phyloP scores from a whole-genome alignment of 116 monocot genomes.

The Thalassia testudinum region DNA sequence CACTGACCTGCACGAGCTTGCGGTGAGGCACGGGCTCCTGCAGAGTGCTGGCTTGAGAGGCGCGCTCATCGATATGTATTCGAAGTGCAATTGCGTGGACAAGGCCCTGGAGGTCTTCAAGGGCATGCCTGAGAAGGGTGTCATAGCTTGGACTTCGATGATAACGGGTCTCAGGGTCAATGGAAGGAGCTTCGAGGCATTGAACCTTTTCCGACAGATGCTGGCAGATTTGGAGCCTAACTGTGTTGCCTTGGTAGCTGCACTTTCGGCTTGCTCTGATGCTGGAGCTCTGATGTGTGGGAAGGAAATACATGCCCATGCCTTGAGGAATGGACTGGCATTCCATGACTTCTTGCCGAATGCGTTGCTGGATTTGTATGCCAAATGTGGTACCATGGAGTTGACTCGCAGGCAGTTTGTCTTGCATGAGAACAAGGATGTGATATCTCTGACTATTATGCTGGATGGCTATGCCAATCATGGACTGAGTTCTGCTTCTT shows the following conservation, averaged over 20 bases:
- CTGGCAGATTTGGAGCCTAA: slow-evolving; percentile 28
- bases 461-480: no score
- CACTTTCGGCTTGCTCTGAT: no score
- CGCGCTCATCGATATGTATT: slow-evolving; percentile 53
- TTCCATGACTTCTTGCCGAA: slow-evolving; percentile 47
- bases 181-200: slow-evolving; percentile 25
- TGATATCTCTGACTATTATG: no score
- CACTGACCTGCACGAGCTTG: slow-evolving; percentile 59
- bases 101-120: slow-evolving; percentile 27
- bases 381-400: slow-evolving; percentile 83
- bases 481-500: no score
- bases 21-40: slow-evolving; percentile 13
- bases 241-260: no score
- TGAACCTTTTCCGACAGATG: no score
- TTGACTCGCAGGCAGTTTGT: no score
- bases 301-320: no score
- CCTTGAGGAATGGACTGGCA: no score
- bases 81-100: slow-evolving; percentile 35
- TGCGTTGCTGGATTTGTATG: slow-evolving; percentile 62
- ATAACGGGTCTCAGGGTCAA: slow-evolving; percentile 36
- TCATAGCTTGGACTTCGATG: slow-evolving; percentile 56
- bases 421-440: no score
- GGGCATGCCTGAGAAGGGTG: slow-evolving; percentile 28
- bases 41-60: slow-evolving; percentile 33
- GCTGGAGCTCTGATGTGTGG: no score